A percentile compares a stretch with the other conserved stretches of the same genome.
phyloP scores from a whole-genome alignment of 169 alveolate genomes.

The Plasmodium cynomolgi region DNA sequence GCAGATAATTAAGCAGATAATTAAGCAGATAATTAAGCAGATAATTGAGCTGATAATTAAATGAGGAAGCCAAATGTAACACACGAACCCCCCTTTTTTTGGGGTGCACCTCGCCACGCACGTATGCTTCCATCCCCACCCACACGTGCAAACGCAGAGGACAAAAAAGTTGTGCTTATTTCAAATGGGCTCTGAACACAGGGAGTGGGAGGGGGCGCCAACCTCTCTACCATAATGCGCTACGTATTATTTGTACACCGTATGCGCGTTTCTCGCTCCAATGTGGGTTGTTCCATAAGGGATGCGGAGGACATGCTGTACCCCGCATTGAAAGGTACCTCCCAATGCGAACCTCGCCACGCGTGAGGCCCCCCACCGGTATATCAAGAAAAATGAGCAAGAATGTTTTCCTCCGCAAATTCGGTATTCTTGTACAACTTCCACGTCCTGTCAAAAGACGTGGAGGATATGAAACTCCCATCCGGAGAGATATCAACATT shows the following conservation, averaged over 20 bases:
- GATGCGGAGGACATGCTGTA: neutral
- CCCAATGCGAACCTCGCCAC: neutral
- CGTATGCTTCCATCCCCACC: neutral
- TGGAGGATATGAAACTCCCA: conserved; percentile 80
- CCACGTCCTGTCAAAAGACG: conserved; percentile 85
- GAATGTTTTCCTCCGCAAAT: conserved; percentile 53
- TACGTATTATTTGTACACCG: neutral
- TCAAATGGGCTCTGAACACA: neutral
- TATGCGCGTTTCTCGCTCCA: neutral
- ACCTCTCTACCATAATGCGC: neutral
- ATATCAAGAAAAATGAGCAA: conserved; percentile 42
- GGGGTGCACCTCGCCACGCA: neutral
- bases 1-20: neutral
- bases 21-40: neutral
- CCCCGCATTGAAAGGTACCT: neutral
- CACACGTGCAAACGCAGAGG: neutral
- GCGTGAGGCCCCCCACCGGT: neutral
- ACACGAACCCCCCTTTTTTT: neutral
- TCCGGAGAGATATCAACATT: conserved; percentile 83
- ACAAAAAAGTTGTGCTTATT: neutral
- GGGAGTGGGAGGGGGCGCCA: neutral
- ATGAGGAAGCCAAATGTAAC: neutral
- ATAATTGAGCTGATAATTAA: too few relatives aligned
- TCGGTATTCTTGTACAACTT: conserved; percentile 77
- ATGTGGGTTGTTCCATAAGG: neutral